These are phyloP conservation scores for Penstemon newberryi DNA, from an alignment of 257 asterid species.

Conservation along the genomic window DNA sequence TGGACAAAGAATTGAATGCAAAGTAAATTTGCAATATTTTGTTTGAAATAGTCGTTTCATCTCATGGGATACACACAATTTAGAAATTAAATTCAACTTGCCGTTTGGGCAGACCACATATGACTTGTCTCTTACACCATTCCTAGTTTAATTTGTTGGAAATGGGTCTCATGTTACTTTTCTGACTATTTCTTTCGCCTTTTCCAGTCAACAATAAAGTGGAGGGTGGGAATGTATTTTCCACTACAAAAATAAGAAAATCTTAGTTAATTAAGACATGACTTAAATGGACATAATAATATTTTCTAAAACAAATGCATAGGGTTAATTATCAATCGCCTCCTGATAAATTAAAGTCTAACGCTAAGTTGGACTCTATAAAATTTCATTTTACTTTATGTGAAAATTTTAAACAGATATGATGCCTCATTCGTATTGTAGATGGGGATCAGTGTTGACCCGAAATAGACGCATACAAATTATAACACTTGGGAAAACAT, in stretches of 20 bases:
- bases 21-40: background rate
- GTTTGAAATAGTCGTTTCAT: conserved; percentile 1
- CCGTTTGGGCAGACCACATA: conserved; percentile 40
- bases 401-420: too few species aligned
- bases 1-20: conserved; percentile 6
- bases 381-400: too few species aligned
- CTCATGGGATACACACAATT: conserved; percentile 6
- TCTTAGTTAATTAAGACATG: too few species aligned
- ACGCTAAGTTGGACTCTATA: too few species aligned
- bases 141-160: conserved; percentile 28
- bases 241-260: background rate
- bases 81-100: background rate
- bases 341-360: too few species aligned
- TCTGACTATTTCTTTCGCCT: conserved; percentile 30
- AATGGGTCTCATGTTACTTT: conserved; percentile 35
- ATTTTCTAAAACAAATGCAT: too few species aligned
- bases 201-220: conserved; percentile 25
- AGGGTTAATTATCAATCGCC: too few species aligned
- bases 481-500: too few species aligned
- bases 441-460: too few species aligned
- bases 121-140: conserved; percentile 37
- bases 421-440: too few species aligned
- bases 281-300: too few species aligned
- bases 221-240: conserved; percentile 39
- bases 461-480: too few species aligned